Conservation (phyloP, 2,329 filamentous ascomycete species). For the Teratosphaeria pseudoeucalypti region DNA sequence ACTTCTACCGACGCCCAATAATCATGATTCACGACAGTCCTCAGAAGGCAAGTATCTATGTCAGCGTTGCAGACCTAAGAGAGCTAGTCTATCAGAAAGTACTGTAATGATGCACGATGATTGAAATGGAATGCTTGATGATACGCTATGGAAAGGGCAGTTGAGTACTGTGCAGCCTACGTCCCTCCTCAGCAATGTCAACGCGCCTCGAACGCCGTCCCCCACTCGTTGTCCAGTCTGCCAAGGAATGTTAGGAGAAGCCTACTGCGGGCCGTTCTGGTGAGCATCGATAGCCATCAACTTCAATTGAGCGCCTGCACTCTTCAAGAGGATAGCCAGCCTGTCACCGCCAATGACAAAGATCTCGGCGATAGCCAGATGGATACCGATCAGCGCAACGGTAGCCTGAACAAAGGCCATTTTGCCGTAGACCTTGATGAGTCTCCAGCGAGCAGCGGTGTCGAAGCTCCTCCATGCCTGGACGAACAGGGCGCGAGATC, state of each 20-base stretch:
- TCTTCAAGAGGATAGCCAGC: slow-evolving; percentile 16
- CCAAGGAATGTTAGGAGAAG: background rate
- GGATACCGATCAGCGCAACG: slow-evolving; percentile 16
- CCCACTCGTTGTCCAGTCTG: background rate
- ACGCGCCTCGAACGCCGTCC: background rate
- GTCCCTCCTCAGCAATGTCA: background rate
- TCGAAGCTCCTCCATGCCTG: slow-evolving; percentile 76
- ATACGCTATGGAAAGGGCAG: background rate
- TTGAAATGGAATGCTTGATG: background rate
- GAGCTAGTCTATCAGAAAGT: background rate
- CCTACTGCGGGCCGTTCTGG: background rate
- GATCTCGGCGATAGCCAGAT: slow-evolving; percentile 19
- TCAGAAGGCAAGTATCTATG: no score
- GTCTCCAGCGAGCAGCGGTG: slow-evolving; percentile 58
- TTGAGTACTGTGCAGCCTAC: background rate
- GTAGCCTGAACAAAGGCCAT: slow-evolving; percentile 43
- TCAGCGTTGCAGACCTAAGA: no score
- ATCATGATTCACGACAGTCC: no score
- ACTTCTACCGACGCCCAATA: no score
- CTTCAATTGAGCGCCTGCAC: slow-evolving; percentile 16
- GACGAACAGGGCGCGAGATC: slow-evolving; percentile 46
- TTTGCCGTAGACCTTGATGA: slow-evolving; percentile 69
- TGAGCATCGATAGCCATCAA: slow-evolving; percentile 16
- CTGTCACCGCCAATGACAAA: slow-evolving; percentile 22
- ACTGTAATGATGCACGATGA: background rate